A percentile compares a stretch with the other conserved stretches of the same genome.
phyloP scores from a whole-genome alignment of 768 basidiomycete genomes.

The Collybiopsis confluens region DNA sequence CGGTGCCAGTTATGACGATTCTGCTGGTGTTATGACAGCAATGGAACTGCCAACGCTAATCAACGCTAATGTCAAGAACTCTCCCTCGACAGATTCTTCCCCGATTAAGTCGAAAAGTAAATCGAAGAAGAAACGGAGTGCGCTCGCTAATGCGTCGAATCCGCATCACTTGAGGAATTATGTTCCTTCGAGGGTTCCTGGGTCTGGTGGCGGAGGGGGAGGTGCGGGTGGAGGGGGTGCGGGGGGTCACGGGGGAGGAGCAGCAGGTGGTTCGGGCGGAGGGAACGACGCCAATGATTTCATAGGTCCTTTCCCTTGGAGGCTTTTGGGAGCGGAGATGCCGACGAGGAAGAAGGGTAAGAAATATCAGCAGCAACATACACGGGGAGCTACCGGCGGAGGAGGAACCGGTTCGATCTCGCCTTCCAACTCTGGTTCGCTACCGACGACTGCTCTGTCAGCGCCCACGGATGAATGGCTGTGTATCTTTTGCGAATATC shows the following conservation, averaged over 20 bases:
- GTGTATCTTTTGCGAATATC: constrained; percentile 91
- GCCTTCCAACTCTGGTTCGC: constrained; percentile 21
- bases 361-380: constrained; percentile 16
- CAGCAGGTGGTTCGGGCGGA: constrained; percentile 11
- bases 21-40: too few relatives aligned
- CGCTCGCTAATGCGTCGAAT: constrained; percentile 89
- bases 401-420: constrained; percentile 13
- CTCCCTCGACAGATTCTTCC: too few relatives aligned
- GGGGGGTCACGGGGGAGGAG: background rate
- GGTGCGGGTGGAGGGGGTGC: constrained; percentile 25
- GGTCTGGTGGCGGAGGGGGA: constrained; percentile 24
- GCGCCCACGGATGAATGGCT: constrained; percentile 86
- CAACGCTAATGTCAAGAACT: too few relatives aligned
- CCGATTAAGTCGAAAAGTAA: too few relatives aligned
- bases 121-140: constrained; percentile 74
- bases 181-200: constrained; percentile 77
- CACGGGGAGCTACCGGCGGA: too few relatives aligned
- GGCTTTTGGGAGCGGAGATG: constrained; percentile 67
- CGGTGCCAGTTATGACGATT: too few relatives aligned
- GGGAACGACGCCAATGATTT: constrained; percentile 41
- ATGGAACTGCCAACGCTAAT: too few relatives aligned
- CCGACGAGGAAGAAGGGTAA: constrained; percentile 34
- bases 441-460: constrained; percentile 29
- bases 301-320: constrained; percentile 51
- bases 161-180: constrained; percentile 96